A percentile compares a stretch with the other conserved stretches of the same genome.
phyloP scores from a whole-genome alignment of 805 yeast species.

The Teunomyces tritomae region DNA sequence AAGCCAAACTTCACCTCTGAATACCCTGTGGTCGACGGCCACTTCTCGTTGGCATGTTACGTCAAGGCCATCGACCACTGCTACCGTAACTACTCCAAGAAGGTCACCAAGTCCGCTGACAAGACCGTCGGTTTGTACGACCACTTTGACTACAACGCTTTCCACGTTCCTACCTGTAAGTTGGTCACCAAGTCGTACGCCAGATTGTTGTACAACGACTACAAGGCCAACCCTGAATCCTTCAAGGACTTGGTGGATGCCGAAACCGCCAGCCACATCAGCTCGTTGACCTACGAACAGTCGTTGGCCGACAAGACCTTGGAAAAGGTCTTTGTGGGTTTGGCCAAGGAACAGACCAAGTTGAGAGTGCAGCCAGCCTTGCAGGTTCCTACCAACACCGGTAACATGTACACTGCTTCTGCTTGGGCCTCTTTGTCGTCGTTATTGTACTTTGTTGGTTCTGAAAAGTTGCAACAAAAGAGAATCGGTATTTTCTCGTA shows the following conservation, averaged over 20 bases:
- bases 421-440: slow-evolving; percentile 86
- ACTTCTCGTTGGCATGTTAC: slow-evolving; percentile 90
- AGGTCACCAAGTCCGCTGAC: slow-evolving; percentile 50
- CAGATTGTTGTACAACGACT: slow-evolving; percentile 87
- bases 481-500: slow-evolving; percentile 92
- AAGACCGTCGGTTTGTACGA: slow-evolving; percentile 58
- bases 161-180: slow-evolving; percentile 98
- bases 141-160: slow-evolving; percentile 86
- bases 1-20: slow-evolving; percentile 96
- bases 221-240: slow-evolving; percentile 61
- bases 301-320: slow-evolving; percentile 75
- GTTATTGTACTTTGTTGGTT: slow-evolving; percentile 69
- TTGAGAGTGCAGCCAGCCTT: slow-evolving; percentile 78
- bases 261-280: slow-evolving; percentile 53
- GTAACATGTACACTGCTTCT: slow-evolving; percentile 97
- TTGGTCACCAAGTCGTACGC: slow-evolving; percentile 91
- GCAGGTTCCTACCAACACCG: slow-evolving; percentile 90
- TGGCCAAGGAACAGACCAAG: slow-evolving; percentile 66
- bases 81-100: slow-evolving; percentile 77
- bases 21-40: slow-evolving; percentile 97
- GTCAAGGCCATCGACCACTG: slow-evolving; percentile 89
- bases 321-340: slow-evolving; percentile 80
- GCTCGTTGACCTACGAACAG: slow-evolving; percentile 64
- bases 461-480: slow-evolving; percentile 72
- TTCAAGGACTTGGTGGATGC: slow-evolving; percentile 43